Percentiles rank a stretch among this genome's conserved stretches.
Evolutionary conservation across 345 rosid genomes (phyloP).

Genomic region (Streptanthus diversifolius): DNA sequence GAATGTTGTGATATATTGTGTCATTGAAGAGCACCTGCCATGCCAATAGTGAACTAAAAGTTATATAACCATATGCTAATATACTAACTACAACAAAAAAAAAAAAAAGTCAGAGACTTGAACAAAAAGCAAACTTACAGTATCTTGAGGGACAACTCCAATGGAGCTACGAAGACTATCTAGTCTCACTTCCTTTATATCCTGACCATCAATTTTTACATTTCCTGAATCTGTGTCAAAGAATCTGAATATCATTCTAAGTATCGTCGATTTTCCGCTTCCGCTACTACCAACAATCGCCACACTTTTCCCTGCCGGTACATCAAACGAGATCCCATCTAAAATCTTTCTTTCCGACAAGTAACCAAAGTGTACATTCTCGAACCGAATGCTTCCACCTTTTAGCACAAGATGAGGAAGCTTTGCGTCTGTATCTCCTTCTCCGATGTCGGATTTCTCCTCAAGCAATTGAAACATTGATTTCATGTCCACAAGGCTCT

Average conservation of each 20-base stretch:
- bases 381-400: constrained; percentile 81
- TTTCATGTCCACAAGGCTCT: constrained; percentile 88
- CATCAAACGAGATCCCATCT: constrained; percentile 76
- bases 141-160: constrained; percentile 98
- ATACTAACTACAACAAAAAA: background rate
- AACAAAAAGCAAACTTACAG: constrained; percentile 54
- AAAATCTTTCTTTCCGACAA: constrained; percentile 72
- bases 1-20: constrained; percentile 91
- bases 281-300: constrained; percentile 97
- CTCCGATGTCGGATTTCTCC: constrained; percentile 70
- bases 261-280: constrained; percentile 92
- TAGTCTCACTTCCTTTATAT: constrained; percentile 57
- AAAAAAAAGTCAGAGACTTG: too few relatives aligned
- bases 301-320: constrained; percentile 89
- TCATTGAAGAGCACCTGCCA: constrained; percentile 89
- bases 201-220: constrained; percentile 82
- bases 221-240: constrained; percentile 73
- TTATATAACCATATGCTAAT: background rate
- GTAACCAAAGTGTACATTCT: constrained; percentile 79
- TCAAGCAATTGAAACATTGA: constrained; percentile 87
- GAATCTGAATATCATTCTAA: constrained; percentile 81
- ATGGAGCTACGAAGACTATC: constrained; percentile 63
- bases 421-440: constrained; percentile 54
- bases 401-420: constrained; percentile 60
- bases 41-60: background rate